Conservation (phyloP, 2,329 filamentous ascomycete genomes). For the Pseudogymnoascus sp. region DNA sequence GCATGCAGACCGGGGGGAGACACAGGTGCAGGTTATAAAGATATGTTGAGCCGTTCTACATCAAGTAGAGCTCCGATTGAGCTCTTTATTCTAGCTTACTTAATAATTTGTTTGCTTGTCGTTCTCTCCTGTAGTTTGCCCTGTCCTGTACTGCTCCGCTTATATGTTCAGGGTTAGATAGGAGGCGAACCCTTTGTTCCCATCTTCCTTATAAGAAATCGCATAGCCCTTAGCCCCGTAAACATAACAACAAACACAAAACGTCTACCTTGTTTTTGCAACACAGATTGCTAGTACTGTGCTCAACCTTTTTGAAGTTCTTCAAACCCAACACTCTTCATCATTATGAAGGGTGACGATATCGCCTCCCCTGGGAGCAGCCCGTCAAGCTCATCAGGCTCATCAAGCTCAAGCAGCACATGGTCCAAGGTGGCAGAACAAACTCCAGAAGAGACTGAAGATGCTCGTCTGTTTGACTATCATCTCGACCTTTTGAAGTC, state of each 20-base stretch:
- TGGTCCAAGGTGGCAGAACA: not conserved
- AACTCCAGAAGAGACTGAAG: not conserved
- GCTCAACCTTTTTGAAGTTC: not conserved
- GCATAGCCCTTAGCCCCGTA: not conserved
- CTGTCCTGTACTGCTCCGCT: too few species aligned
- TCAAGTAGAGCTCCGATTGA: not conserved
- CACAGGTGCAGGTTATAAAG: not conserved
- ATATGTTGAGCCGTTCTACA: not conserved
- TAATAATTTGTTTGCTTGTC: not conserved
- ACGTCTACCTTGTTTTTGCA: too few species aligned
- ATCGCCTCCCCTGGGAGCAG: not conserved
- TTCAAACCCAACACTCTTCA: not conserved
- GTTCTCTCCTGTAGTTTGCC: not conserved
- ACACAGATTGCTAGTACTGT: not conserved
- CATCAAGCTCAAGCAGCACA: not conserved
- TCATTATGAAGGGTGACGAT: not conserved
- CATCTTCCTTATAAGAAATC: not conserved
- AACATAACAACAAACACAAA: not conserved
- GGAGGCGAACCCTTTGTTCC: not conserved
- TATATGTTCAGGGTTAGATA: not conserved
- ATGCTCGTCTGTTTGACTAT: not conserved
- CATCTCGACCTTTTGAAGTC: not conserved
- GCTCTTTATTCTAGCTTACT: not conserved
- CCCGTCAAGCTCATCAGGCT: not conserved
- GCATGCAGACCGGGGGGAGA: not conserved